Percentiles rank a stretch among this genome's conserved stretches.
Conservation (phyloP, 1,139 yeast genomes). For the Candida tetrigidarum region DNA sequence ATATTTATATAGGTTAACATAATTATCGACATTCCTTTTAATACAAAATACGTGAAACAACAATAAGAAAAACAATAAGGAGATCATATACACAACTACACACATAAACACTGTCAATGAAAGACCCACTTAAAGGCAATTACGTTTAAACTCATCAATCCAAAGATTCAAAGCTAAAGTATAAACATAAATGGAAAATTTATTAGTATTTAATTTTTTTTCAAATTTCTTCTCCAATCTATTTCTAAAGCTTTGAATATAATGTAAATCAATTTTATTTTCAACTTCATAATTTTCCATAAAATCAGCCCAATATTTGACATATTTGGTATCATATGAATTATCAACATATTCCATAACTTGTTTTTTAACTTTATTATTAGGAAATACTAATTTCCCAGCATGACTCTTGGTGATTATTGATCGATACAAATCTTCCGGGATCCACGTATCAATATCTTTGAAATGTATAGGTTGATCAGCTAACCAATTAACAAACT, state of each 20-base stretch:
- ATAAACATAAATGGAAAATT: conserved; percentile 6
- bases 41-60: not conserved
- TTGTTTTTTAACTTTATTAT: conserved; percentile 1
- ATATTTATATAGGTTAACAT: conserved; percentile 2
- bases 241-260: conserved; percentile 5
- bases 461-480: conserved; percentile 1
- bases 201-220: conserved; percentile 2
- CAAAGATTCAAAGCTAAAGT: conserved; percentile 9
- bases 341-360: conserved; percentile 8
- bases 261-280: not conserved
- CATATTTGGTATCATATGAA: conserved; percentile 5
- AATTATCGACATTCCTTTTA: too few relatives aligned
- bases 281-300: conserved; percentile 6
- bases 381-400: conserved; percentile 6
- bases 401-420: conserved; percentile 1
- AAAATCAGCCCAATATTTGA: conserved; percentile 9
- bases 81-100: not conserved
- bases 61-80: too few relatives aligned
- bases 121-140: conserved; percentile 5
- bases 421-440: conserved; percentile 2
- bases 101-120: not conserved
- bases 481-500: conserved; percentile 7
- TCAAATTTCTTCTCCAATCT: conserved; percentile 7
- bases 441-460: conserved; percentile 8
- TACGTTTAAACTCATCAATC: conserved; percentile 7